Evolutionary conservation across 2,329 filamentous ascomycete species (phyloP).

Genomic region (Monosporascus sp.): DNA sequence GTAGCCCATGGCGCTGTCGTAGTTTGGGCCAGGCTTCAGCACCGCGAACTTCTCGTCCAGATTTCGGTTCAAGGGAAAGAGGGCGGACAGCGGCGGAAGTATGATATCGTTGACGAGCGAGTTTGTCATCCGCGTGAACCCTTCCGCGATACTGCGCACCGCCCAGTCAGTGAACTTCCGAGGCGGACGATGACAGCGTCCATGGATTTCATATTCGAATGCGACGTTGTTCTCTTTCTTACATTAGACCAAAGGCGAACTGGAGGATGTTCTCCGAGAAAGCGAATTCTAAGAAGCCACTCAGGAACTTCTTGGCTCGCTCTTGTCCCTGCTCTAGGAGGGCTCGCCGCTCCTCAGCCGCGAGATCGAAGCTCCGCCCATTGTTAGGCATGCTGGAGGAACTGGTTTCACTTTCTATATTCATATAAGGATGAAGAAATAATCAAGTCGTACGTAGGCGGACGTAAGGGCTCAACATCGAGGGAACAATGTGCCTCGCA

Average conservation of each 20-base stretch:
- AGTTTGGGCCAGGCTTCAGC: constrained; percentile 52
- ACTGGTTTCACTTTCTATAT: neutral
- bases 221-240: constrained; percentile 18
- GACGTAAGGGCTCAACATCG: too few relatives aligned
- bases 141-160: constrained; percentile 54
- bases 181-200: constrained; percentile 1
- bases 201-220: neutral
- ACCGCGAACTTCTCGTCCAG: constrained; percentile 71
- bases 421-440: neutral
- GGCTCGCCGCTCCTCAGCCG: constrained; percentile 30
- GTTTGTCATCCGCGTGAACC: constrained; percentile 67
- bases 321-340: constrained; percentile 44
- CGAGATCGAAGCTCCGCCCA: constrained; percentile 6
- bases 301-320: constrained; percentile 47
- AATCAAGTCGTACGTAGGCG: too few relatives aligned
- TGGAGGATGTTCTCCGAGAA: constrained; percentile 71
- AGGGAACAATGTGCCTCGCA: too few relatives aligned
- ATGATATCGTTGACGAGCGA: constrained; percentile 67
- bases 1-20: constrained; percentile 50
- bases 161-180: constrained; percentile 6
- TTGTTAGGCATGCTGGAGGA: constrained; percentile 4
- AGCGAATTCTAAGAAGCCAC: constrained; percentile 67
- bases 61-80: constrained; percentile 65
- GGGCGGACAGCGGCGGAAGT: constrained; percentile 62
- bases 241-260: constrained; percentile 73